Base-by-base conservation (phyloP, 495 filamentous ascomycete species). In the Aspergillus panamensis region DNA sequence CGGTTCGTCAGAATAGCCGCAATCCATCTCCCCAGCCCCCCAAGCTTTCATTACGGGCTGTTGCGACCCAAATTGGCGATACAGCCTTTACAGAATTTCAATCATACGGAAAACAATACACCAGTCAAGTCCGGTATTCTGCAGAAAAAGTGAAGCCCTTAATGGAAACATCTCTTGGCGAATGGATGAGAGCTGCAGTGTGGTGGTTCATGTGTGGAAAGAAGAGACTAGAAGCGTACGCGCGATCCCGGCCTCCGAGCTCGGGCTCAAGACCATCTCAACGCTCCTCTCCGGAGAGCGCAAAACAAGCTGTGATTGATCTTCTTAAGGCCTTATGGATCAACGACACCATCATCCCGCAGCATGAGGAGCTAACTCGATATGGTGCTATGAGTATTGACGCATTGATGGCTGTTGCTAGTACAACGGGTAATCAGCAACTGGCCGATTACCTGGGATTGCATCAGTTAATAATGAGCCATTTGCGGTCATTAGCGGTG, bases 121-220 rank as follows among this genome's bases (percentile, higher is more conserved):
- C 82, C 53, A 81, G 82, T 57, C 74, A 90, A 6, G 90, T 95
- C 64, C 74, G 79, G 29, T 69, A 88, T 12, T 86, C 90, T 47
- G 86, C 89, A 3, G 88, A 93, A 63, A 78, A 82, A 42, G 79
- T 82, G n/a, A 82, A 81, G 53, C 84, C 87, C 0, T 48, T 88
- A n/a, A 69, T 77, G 53, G 79, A 77, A 52, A 84, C 80, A 10
- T 78, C 78, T 8, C 76, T 82, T 3, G 72, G 81, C 17, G 82
- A 91, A 63, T 84, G 92, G 77, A 76, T 88, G 12, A 76, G 86
- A 57, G 86, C 83, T 44, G 84, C 83, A 16, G 68, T 87, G 3
- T 96, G 92, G 92, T 96, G 92, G 92, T 96, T 96, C 63, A 65
- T 95, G 57, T 84, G 80, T 35, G 92, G 90, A 51, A 84, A 90